These are phyloP conservation scores for Exutisphaerella laricina DNA, from an alignment of 2,329 filamentous ascomycete species.

Conservation along the genomic window DNA sequence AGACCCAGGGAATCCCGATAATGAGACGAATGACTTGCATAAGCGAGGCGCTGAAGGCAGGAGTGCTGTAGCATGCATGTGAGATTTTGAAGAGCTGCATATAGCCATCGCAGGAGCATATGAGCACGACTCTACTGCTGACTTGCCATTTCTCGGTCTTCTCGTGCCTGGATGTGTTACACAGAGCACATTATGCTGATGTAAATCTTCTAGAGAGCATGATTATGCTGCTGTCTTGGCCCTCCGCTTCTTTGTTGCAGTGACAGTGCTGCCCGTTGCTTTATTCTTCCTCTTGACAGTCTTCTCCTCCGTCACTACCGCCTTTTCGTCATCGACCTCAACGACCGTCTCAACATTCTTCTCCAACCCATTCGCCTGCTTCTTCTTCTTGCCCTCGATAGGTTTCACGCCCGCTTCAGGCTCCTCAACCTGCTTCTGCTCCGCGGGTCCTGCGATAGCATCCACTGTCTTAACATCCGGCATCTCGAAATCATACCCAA, in stretches of 20 bases:
- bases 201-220: no score
- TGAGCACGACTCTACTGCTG: no score
- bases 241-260: constrained; percentile 20
- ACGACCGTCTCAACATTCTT: constrained; percentile 12
- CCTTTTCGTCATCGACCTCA: constrained; percentile 9
- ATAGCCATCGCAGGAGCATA: no score
- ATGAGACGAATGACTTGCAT: no score
- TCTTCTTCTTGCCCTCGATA: constrained; percentile 9
- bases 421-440: constrained; percentile 32
- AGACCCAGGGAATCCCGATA: no score
- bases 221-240: constrained; percentile 10
- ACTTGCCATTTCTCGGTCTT: no score
- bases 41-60: no score
- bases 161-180: no score
- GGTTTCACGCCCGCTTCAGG: constrained; percentile 22
- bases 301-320: constrained; percentile 14
- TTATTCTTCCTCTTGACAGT: constrained; percentile 21
- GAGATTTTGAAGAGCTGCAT: no score
- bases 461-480: constrained; percentile 64
- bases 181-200: no score
- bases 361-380: not conserved
- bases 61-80: no score
- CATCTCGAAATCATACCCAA: constrained; percentile 78
- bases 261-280: constrained; percentile 6
- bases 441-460: constrained; percentile 39